A percentile compares a stretch with the other conserved stretches of the same genome.
These are phyloP conservation scores for Marchantia polymorpha DNA, from an alignment of 225 moss, liverwort and hornwort genomes.

Conservation along the genomic window DNA sequence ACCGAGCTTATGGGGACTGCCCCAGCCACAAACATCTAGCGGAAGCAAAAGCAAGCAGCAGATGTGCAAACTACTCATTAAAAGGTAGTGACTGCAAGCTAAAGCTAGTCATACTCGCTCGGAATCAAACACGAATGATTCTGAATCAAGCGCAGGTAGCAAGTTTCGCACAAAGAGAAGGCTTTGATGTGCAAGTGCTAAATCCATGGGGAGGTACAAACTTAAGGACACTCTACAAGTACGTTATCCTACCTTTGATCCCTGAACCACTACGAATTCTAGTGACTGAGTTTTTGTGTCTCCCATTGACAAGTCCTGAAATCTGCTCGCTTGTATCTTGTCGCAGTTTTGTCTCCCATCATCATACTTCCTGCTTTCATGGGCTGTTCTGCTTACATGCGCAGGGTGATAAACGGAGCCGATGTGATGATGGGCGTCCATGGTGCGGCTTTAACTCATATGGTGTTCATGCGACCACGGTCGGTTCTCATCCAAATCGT, in stretches of 20 bases:
- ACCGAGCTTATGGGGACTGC: slow-evolving; percentile 29
- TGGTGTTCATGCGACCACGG: slow-evolving; percentile 46
- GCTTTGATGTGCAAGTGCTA: slow-evolving; percentile 44
- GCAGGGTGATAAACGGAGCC: slow-evolving; percentile 40
- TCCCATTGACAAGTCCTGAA: not conserved
- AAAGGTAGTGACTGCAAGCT: slow-evolving; percentile 13
- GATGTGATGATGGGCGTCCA: slow-evolving; percentile 53
- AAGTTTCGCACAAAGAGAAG: slow-evolving; percentile 29
- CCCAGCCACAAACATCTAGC: not conserved
- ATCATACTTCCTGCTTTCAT: not conserved
- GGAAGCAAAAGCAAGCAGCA: not conserved
- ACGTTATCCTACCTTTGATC: not conserved
- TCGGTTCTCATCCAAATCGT: slow-evolving; percentile 49
- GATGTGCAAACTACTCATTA: not conserved
- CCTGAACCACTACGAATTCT: not conserved
- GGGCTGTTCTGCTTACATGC: not conserved
- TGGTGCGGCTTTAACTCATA: slow-evolving; percentile 49
- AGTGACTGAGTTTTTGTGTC: not conserved
- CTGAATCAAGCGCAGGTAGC: slow-evolving; percentile 42
- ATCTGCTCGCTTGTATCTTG: not conserved
- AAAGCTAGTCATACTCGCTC: slow-evolving; percentile 38
- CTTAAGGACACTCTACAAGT: slow-evolving; percentile 38
- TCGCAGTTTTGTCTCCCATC: not conserved
- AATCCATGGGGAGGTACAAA: slow-evolving; percentile 34
- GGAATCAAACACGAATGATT: slow-evolving; percentile 34